Conservation (phyloP, 1,284 basidiomycete species). For the Cryptococcus jaspeensis region DNA sequence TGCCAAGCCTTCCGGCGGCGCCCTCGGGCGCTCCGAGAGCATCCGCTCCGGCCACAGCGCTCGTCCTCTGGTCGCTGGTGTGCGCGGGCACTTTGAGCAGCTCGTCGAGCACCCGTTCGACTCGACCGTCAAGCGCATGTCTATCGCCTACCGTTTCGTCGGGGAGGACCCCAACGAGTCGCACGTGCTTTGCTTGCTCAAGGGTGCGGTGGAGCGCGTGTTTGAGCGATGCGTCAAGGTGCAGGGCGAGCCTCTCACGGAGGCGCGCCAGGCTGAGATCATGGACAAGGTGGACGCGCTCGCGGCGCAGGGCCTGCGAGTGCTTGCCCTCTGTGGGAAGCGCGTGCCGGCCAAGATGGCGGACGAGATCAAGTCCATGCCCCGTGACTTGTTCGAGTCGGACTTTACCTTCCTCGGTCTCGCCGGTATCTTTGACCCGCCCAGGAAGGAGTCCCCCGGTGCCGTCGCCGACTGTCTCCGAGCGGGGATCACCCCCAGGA, state of each 20-base stretch:
- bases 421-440: constrained; percentile 67
- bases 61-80: constrained; percentile 21
- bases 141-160: constrained; percentile 53
- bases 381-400: constrained; percentile 60
- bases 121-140: constrained; percentile 64
- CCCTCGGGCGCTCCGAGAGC: constrained; percentile 14
- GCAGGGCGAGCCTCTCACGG: constrained; percentile 32
- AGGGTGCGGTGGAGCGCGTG: constrained; percentile 66
- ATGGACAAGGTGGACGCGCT: constrained; percentile 56
- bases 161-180: constrained; percentile 26
- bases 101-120: constrained; percentile 61
- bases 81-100: constrained; percentile 46
- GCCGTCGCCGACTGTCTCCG: constrained; percentile 64
- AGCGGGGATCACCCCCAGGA: constrained; percentile 66
- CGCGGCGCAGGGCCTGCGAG: constrained; percentile 61
- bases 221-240: constrained; percentile 57
- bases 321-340: constrained; percentile 53
- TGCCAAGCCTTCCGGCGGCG: constrained; percentile 11
- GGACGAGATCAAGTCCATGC: constrained; percentile 34
- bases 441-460: constrained; percentile 63
- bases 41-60: constrained; percentile 23
- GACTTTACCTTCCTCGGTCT: constrained; percentile 63
- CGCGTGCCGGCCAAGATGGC: constrained; percentile 50
- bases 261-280: constrained; percentile 50
- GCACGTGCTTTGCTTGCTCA: constrained; percentile 53